A percentile compares a stretch with the other conserved stretches of the same genome.
These are phyloP conservation scores for Penicillium sp. DNA, from an alignment of 2,329 filamentous ascomycete genomes.

Conservation along the genomic window DNA sequence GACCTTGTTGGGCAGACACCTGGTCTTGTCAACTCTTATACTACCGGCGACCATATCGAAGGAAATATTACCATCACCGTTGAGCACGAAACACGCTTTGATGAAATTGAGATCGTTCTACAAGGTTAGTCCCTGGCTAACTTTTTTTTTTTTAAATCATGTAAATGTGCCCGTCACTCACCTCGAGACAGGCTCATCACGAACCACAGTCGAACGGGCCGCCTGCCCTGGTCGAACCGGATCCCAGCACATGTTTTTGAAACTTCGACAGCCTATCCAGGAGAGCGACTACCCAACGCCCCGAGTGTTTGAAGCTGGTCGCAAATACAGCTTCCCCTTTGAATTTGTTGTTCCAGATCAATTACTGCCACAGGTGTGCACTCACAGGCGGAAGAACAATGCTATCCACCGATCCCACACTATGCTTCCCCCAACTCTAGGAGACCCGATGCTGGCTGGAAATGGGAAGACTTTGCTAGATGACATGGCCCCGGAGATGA, in stretches of 20 bases:
- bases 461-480: constrained; percentile 58
- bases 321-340: constrained; percentile 64
- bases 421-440: constrained; percentile 64
- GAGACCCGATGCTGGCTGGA: constrained; percentile 59
- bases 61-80: constrained; percentile 57
- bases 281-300: constrained; percentile 58
- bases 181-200: constrained; percentile 48
- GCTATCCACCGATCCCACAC: constrained; percentile 61
- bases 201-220: constrained; percentile 60
- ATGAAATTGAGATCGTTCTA: constrained; percentile 63
- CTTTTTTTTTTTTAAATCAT: no score
- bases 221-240: constrained; percentile 59
- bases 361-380: constrained; percentile 63
- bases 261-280: constrained; percentile 63
- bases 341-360: constrained; percentile 66
- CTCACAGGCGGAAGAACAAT: constrained; percentile 55
- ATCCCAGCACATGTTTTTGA: constrained; percentile 64
- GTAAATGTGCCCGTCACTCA: neutral
- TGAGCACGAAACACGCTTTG: constrained; percentile 59
- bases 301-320: constrained; percentile 58
- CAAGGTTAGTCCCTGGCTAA: no score
- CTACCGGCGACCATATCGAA: constrained; percentile 61
- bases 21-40: constrained; percentile 53
- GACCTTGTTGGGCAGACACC: constrained; percentile 34
- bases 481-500: constrained; percentile 67